Evolutionary conservation across 1,139 yeast genomes (phyloP).

Genomic region (Saccharomycopsis phalli): DNA sequence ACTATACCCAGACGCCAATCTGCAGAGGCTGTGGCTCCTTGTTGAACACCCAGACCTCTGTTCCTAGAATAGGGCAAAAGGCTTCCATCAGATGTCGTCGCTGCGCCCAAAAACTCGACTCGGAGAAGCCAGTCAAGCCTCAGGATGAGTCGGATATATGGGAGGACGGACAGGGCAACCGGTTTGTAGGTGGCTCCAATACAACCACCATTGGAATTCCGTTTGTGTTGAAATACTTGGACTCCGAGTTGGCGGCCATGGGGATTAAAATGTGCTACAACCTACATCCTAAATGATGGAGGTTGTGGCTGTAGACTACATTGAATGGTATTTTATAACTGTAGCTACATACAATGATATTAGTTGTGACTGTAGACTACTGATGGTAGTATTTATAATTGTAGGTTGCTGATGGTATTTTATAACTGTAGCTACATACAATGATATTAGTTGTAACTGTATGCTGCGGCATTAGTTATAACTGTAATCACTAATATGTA

Average conservation of each 20-base stretch:
- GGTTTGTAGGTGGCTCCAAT: constrained; percentile 84
- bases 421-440: too few species aligned
- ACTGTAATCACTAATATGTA: too few species aligned
- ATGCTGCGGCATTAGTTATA: too few species aligned
- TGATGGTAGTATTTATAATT: too few species aligned
- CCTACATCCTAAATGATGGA: constrained; percentile 34
- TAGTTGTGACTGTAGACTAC: too few species aligned
- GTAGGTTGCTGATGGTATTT: too few species aligned
- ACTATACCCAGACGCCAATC: constrained; percentile 82
- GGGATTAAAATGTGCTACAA: constrained; percentile 89
- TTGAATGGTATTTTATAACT: too few species aligned
- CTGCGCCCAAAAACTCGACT: constrained; percentile 65
- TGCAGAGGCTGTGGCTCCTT: constrained; percentile 94
- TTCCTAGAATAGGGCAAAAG: constrained; percentile 79
- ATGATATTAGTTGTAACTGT: too few species aligned
- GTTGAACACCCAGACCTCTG: constrained; percentile 80
- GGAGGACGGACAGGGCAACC: constrained; percentile 96
- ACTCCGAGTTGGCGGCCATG: constrained; percentile 95
- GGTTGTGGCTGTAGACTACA: too few species aligned
- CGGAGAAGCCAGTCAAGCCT: constrained; percentile 32
- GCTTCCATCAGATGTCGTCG: constrained; percentile 83
- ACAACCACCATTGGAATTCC: constrained; percentile 96
- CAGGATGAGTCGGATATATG: constrained; percentile 75
- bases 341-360: too few species aligned
- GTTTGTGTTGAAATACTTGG: constrained; percentile 88